phyloP scores from a whole-genome alignment of 257 asterid genomes.

The Coffea eugenioides region DNA sequence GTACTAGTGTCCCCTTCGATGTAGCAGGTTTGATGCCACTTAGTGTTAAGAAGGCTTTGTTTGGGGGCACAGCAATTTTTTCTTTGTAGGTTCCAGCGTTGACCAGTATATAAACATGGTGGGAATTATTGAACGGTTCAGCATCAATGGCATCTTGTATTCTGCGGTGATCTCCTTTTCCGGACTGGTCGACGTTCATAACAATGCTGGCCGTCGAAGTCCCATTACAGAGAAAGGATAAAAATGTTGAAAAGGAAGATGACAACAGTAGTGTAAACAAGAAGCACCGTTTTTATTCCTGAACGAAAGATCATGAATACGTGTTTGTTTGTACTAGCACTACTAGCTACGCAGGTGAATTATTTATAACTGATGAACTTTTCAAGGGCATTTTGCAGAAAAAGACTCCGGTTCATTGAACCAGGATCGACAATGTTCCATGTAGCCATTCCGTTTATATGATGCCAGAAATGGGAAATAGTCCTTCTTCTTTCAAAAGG shows the following conservation, averaged over 20 bases:
- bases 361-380: background rate
- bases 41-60: conserved; percentile 45
- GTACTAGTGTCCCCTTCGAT: no score
- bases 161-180: conserved; percentile 33
- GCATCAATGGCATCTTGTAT: conserved; percentile 47
- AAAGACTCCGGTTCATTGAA: no score
- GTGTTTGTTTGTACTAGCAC: background rate
- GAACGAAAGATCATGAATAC: background rate
- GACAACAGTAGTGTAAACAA: background rate
- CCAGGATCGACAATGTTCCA: background rate
- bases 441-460: background rate
- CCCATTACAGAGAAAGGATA: background rate
- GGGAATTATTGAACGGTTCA: conserved; percentile 29
- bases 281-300: conserved; percentile 10
- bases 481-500: background rate
- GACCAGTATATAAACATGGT: conserved; percentile 26
- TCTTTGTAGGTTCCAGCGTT: conserved; percentile 37
- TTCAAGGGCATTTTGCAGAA: background rate
- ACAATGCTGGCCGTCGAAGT: conserved; percentile 9
- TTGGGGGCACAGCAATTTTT: conserved; percentile 35
- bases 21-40: conserved; percentile 27
- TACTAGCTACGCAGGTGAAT: background rate
- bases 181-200: conserved; percentile 29
- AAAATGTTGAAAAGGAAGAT: conserved; percentile 4
- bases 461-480: conserved; percentile 7